These are phyloP conservation scores for Kuraishia hungarica DNA, from an alignment of 805 yeast species.

Conservation along the genomic window DNA sequence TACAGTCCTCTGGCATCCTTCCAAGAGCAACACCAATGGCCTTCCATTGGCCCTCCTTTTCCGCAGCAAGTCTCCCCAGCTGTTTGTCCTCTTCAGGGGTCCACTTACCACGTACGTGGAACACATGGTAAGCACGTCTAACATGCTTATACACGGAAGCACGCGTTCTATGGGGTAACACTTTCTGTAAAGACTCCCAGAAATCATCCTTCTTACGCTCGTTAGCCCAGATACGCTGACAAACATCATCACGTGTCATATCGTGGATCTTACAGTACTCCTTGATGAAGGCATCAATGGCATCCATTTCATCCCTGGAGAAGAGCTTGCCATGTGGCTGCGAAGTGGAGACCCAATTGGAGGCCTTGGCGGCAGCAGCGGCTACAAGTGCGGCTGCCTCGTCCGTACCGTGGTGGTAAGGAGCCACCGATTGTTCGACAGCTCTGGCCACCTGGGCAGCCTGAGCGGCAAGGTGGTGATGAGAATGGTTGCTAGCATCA, in stretches of 20 bases:
- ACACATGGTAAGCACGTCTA: slow-evolving; percentile 80
- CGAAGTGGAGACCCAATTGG: slow-evolving; percentile 16
- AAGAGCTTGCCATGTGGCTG: slow-evolving; percentile 29
- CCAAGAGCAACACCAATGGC: slow-evolving; percentile 70
- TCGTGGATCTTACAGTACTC: slow-evolving; percentile 60
- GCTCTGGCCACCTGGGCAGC: slow-evolving; percentile 10
- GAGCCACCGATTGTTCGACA: slow-evolving; percentile 9
- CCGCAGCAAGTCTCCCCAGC: slow-evolving; percentile 52
- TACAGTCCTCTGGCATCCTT: slow-evolving; percentile 96
- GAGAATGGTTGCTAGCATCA: neutral
- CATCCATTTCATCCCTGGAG: slow-evolving; percentile 55
- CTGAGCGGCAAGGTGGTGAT: slow-evolving; percentile 5
- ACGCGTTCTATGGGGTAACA: slow-evolving; percentile 76
- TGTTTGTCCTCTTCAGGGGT: slow-evolving; percentile 69
- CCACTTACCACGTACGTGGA: slow-evolving; percentile 88
- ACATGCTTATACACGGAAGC: slow-evolving; percentile 92
- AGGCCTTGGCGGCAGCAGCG: slow-evolving; percentile 36
- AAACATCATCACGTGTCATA: slow-evolving; percentile 58
- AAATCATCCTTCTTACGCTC: slow-evolving; percentile 81
- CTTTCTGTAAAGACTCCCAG: slow-evolving; percentile 78
- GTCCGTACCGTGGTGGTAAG: neutral
- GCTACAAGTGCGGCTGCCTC: slow-evolving; percentile 32
- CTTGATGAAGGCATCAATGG: slow-evolving; percentile 63
- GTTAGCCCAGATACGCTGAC: slow-evolving; percentile 82
- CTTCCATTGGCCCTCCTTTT: slow-evolving; percentile 83